A percentile compares a stretch with the other conserved stretches of the same genome.
These are phyloP conservation scores for Populus deltoides DNA, from an alignment of 345 rosid genomes.

Conservation along the genomic window DNA sequence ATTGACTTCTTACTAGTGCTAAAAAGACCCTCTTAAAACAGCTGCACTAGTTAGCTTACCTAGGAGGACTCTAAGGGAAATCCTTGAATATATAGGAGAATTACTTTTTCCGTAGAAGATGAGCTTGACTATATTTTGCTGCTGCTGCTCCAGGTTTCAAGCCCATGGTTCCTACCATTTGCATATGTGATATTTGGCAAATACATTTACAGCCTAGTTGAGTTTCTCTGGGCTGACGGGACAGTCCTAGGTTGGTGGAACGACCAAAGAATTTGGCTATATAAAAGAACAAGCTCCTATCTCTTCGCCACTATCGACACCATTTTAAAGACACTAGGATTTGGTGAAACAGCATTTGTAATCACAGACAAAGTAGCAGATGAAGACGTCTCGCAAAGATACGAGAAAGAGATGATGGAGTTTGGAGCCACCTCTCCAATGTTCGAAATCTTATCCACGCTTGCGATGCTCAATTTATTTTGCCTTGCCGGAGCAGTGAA, in stretches of 20 bases:
- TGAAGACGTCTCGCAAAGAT: conserved; percentile 46
- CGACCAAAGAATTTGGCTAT: conserved; percentile 70
- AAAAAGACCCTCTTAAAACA: no score
- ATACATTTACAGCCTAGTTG: conserved; percentile 41
- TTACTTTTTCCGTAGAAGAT: no score
- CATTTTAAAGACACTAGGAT: conserved; percentile 39
- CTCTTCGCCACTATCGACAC: conserved; percentile 56
- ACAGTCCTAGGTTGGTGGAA: conserved; percentile 75
- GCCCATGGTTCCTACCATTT: conserved; percentile 60
- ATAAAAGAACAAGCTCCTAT: conserved; percentile 65
- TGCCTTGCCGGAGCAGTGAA: conserved; percentile 33
- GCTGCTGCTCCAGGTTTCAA: conserved; percentile 41
- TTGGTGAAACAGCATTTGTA: conserved; percentile 46
- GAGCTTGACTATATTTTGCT: neutral
- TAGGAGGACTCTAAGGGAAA: no score
- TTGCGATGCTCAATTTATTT: conserved; percentile 57
- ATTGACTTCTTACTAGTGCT: no score
- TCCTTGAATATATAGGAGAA: no score
- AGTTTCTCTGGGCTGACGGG: conserved; percentile 54
- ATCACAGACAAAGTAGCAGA: conserved; percentile 68
- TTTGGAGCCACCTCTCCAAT: conserved; percentile 67
- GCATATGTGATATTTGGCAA: conserved; percentile 39
- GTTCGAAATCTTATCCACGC: conserved; percentile 53
- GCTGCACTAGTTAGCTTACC: no score
- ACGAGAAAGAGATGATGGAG: conserved; percentile 61